Conservation (phyloP, 352 stramenopile species). For the Phytophthora hybrid region DNA sequence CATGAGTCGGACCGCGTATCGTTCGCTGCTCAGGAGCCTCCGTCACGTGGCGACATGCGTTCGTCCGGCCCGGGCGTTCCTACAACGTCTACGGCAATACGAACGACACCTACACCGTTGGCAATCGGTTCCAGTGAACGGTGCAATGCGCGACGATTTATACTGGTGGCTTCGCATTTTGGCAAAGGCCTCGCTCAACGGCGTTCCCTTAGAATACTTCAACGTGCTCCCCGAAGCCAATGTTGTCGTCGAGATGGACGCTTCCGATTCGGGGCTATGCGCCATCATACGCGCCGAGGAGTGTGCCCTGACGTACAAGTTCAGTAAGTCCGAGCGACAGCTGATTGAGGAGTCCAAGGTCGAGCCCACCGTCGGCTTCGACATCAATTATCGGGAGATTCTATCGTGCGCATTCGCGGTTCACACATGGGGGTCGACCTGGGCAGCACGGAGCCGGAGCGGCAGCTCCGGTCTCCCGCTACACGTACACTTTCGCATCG, state of each 20-base stretch:
- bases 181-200: conserved; percentile 10
- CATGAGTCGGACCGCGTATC: conserved; percentile 11
- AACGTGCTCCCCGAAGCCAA: not conserved
- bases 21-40: conserved; percentile 17
- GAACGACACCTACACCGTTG: conserved; percentile 5
- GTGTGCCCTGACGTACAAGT: not conserved
- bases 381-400: conserved; percentile 41
- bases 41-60: conserved; percentile 37
- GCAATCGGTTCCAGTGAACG: conserved; percentile 1
- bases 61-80: conserved; percentile 12
- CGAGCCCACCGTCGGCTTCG: conserved; percentile 5
- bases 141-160: conserved; percentile 15
- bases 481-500: conserved; percentile 34
- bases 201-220: conserved; percentile 20
- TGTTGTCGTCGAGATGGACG: conserved; percentile 26
- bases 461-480: not conserved
- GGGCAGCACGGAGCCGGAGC: not conserved
- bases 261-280: conserved; percentile 22
- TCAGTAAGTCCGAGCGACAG: not conserved
- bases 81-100: conserved; percentile 19
- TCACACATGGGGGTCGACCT: not conserved
- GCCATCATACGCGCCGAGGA: not conserved
- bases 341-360: not conserved
- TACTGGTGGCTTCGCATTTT: conserved; percentile 32
- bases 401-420: conserved; percentile 13